Base-by-base conservation (phyloP, 768 basidiomycete species). In the Xanthoconium stramineum region DNA sequence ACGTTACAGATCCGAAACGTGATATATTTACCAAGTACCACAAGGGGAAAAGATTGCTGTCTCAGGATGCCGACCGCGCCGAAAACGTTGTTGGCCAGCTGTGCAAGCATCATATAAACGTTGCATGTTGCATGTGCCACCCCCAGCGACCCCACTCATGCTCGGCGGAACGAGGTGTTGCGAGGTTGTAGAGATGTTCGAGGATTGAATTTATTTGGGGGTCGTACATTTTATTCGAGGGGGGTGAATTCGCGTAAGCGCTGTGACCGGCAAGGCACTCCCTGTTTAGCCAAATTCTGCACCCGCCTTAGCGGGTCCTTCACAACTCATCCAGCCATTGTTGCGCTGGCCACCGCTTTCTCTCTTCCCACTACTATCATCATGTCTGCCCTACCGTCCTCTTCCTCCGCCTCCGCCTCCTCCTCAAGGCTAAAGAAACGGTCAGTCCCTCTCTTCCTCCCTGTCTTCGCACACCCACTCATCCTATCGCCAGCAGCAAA, bases 271-370 rank as follows among this genome's bases (percentile, higher is more conserved):
- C 69, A 70, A 72, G 69, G 66, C 70, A 66, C 65, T 69, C 58
- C 61, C 67, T 68, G 61, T 67, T 68, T 68, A 54, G 64, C 63
- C 71, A 68, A 67, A 61, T 72, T 72, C 69, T 67, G 68, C 55
- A 61, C 65, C 65, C 70, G 70, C 59, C 65, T 61, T 59, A 61
- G 64, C 63, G 65, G 70, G 62, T 61, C 65, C 59, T 24, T 57
- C 59, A 57, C 66, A 68, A 69, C 60, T 69, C 68, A 52, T 68
- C 64, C 70, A 66, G 72, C 72, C 76, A 74, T 75, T 75, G 73
- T 75, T 71, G 69, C 71, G 68, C 73, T 70, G 71, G 64, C 68
- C 71, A 73, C 71, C 59, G 69, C 72, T 69, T 68, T 65, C 66
- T 62, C 72, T 69, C 69, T 69, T 69, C 66, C 68, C 70, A 72